phyloP scores from a whole-genome alignment of 2,329 filamentous ascomycete genomes.

The Zymoseptoria tritici region DNA sequence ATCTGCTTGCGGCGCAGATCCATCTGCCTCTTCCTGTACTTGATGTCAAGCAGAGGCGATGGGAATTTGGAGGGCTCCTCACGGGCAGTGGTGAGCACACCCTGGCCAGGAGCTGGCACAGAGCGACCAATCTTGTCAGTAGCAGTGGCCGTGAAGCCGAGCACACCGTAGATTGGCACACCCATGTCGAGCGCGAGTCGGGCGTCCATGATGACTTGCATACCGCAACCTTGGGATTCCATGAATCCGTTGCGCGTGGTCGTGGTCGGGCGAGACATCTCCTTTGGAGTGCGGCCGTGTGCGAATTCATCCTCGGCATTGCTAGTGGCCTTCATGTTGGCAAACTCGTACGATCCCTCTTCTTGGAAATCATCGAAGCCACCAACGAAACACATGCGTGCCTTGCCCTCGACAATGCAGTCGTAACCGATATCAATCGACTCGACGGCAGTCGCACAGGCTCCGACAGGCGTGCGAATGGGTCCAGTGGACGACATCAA shows the following conservation, averaged over 20 bases:
- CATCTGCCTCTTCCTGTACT: conserved; percentile 91
- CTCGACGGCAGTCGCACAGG: conserved; percentile 94
- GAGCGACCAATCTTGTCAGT: conserved; percentile 99
- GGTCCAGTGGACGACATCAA: conserved; percentile 92
- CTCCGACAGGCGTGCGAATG: conserved; percentile 97
- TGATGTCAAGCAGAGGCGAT: conserved; percentile 91
- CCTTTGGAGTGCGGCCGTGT: conserved; percentile 86
- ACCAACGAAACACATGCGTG: conserved; percentile 92
- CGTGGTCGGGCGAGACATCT: conserved; percentile 97
- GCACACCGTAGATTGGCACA: conserved; percentile 90
- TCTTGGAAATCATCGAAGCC: conserved; percentile 99
- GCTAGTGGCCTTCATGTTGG: conserved; percentile 99
- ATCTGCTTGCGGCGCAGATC: conserved; percentile 90
- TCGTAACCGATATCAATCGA: conserved; percentile 97
- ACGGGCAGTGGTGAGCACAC: conserved; percentile 90
- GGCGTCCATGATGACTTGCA: conserved; percentile 97
- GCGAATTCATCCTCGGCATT: conserved; percentile 95
- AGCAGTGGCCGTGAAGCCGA: conserved; percentile 89
- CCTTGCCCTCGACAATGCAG: conserved; percentile 97
- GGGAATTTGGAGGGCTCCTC: conserved; percentile 88
- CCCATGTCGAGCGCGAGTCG: conserved; percentile 96
- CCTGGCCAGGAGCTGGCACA: conserved; percentile 90
- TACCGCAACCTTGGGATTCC: conserved; percentile 97
- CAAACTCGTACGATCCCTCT: conserved; percentile 98
- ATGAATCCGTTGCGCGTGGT: conserved; percentile 97